These are phyloP conservation scores for Microbotryum silenes-acaulis DNA, from an alignment of 1,284 basidiomycete species.

Conservation along the genomic window DNA sequence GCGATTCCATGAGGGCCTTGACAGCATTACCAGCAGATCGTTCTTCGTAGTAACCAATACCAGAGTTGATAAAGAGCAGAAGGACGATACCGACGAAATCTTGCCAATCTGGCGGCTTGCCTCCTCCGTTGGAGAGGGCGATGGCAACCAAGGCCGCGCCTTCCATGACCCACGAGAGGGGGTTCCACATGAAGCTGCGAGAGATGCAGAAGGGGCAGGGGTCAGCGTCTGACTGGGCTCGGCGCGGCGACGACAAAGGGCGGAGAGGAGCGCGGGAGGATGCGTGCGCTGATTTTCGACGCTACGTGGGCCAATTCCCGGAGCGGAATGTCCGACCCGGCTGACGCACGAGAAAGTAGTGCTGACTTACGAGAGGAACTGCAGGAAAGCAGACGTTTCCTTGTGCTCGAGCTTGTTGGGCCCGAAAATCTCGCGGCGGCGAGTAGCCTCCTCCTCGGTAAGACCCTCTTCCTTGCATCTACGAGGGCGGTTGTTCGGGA, in stretches of 20 bases:
- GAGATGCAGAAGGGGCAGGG: background rate
- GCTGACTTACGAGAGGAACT: conserved; percentile 60
- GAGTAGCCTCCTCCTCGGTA: conserved; percentile 60
- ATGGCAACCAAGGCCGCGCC: conserved; percentile 94
- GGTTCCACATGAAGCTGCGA: conserved; percentile 86
- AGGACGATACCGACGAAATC: conserved; percentile 96
- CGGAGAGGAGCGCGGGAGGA: background rate
- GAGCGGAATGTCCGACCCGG: background rate
- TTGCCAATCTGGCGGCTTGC: conserved; percentile 83
- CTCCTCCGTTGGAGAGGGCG: conserved; percentile 85
- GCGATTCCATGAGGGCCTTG: conserved; percentile 98
- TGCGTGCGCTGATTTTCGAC: background rate
- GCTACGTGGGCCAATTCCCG: background rate
- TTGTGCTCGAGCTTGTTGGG: conserved; percentile 91
- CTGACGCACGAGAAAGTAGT: background rate
- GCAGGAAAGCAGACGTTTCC: conserved; percentile 76
- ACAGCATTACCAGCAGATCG: conserved; percentile 94
- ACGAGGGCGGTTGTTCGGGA: background rate
- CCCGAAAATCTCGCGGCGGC: conserved; percentile 89
- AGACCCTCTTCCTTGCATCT: conserved; percentile 63
- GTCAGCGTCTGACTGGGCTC: background rate
- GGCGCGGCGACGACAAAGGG: background rate
- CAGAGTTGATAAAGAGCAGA: conserved; percentile 86
- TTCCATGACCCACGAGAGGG: conserved; percentile 99
- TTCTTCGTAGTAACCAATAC: conserved; percentile 98